A percentile compares a stretch with the other conserved stretches of the same genome.
These are phyloP conservation scores for Babesia sp. DNA, from an alignment of 169 alveolate genomes.

Conservation along the genomic window DNA sequence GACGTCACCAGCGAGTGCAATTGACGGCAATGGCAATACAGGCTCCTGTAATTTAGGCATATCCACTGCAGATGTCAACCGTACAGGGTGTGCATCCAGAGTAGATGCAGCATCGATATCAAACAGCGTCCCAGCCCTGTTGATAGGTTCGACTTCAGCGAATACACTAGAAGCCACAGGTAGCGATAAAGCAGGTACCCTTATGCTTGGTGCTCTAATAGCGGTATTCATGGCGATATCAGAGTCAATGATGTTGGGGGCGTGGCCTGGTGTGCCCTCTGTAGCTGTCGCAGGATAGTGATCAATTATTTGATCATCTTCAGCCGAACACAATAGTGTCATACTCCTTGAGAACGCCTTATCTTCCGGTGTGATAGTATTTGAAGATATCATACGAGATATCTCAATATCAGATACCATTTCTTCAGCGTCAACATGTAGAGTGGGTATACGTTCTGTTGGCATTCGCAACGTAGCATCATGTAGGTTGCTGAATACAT, in stretches of 20 bases:
- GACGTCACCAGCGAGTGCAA: no score
- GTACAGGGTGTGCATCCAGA: no score
- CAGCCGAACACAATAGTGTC: conserved; percentile 1
- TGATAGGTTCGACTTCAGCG: neutral
- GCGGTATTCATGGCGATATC: neutral
- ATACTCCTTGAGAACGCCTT: conserved; percentile 6
- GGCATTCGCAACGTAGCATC: neutral
- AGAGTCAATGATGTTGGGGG: neutral
- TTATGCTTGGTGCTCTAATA: neutral
- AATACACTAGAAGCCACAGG: neutral
- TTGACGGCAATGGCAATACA: no score
- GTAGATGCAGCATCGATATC: no score
- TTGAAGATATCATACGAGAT: conserved; percentile 20
- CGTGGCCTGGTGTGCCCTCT: neutral
- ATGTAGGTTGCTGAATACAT: no score
- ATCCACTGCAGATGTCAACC: no score
- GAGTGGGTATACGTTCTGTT: neutral
- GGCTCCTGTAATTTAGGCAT: no score
- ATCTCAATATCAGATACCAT: conserved; percentile 21
- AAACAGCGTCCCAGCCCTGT: neutral
- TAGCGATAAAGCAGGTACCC: neutral
- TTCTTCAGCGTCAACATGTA: neutral
- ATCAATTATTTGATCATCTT: neutral
- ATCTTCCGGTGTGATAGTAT: neutral
- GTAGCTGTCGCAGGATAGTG: neutral